phyloP scores from a whole-genome alignment of 176 grass and related monocot genomes.

The Oryza glumipatula region DNA sequence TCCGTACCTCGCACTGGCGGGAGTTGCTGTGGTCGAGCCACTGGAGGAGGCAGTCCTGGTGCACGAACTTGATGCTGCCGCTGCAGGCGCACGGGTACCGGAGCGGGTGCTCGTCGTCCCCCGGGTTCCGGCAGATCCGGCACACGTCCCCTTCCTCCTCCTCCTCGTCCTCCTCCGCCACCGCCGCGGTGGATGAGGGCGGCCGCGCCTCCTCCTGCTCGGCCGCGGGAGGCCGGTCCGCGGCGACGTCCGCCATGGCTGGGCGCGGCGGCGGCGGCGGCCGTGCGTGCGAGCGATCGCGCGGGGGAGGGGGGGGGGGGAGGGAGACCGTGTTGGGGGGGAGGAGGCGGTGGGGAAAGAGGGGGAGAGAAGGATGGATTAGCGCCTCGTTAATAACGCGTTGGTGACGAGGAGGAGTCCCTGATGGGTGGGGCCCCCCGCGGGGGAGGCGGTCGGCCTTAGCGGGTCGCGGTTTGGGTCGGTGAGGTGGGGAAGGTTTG shows the following conservation, averaged over 20 bases:
- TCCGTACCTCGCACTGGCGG: conserved; percentile 92
- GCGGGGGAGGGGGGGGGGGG: not conserved
- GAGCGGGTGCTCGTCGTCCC: conserved; percentile 81
- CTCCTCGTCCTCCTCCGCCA: conserved; percentile 51
- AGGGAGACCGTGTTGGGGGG: not conserved
- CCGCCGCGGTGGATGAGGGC: conserved; percentile 13
- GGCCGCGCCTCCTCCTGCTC: conserved; percentile 42
- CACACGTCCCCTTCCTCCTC: conserved; percentile 82
- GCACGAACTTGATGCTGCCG: conserved; percentile 98
- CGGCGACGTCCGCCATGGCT: conserved; percentile 50
- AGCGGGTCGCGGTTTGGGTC: conserved; percentile 23
- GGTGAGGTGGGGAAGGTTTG: not conserved
- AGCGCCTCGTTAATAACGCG: conserved; percentile 47
- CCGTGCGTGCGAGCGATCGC: conserved; percentile 27
- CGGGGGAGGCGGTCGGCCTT: conserved; percentile 10
- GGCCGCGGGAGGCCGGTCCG: conserved; percentile 25
- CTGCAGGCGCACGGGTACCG: conserved; percentile 98
- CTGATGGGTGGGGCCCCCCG: not conserved
- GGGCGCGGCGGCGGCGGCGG: conserved; percentile 2
- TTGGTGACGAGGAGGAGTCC: conserved; percentile 11
- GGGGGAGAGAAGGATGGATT: not conserved
- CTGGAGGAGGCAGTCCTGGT: conserved; percentile 99
- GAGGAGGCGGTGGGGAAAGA: conserved; percentile 29
- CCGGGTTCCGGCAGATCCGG: conserved; percentile 99
- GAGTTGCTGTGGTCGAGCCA: conserved; percentile 99